Evolutionary conservation across 2,329 filamentous ascomycete species (phyloP), one percentile per base, ranked within the genome.

Genomic region (Ophiostoma sp.): DNA sequence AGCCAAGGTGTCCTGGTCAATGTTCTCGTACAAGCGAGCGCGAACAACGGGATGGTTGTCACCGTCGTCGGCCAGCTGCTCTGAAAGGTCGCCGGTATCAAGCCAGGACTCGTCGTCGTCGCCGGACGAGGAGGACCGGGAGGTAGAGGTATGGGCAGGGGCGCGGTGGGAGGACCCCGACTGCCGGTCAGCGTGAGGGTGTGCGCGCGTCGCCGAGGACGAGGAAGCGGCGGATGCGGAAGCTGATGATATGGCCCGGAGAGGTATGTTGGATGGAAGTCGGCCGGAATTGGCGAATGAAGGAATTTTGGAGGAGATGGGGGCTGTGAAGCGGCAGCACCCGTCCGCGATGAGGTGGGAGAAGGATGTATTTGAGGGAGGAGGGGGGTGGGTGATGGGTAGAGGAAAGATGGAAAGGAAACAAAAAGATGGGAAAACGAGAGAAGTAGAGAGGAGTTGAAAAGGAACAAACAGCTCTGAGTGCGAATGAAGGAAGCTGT

Each of bases 61-160:
- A 80, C 94, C 88, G 77, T 89, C 88, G 76, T 89, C 88, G 76
- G 87, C 91, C 76, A 94, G 85, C 84, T 96, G 94, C 82, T 97
- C 94, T 77, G 92, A 93, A 76, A 98, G 87, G 81, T 98, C 95
- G 77, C 93, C 94, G 64, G 94, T 97, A 80, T 97, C 93, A 78
- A 92, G 94, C 93, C 93, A 97, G 76, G 91, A 88, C 77, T 81
- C 80, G 74, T 79, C 80, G 75, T 77, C 80, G 69, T 86, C 87
- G 74, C 79, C 77, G n/a, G 57, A 69, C 33, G 71, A 68, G 66
- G 33, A 64, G 8, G 68, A 68, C 73, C 80, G 77, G 75, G 78
- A 80, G 76, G 78, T 78, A 77, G 78, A 70, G 74, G 76, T 36
- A 31, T 27, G 10, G 33, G 27, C 39, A 41, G 66, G 44, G 66